phyloP scores from a whole-genome alignment of 1,139 yeast genomes.

The Geotrichum fermentans region DNA sequence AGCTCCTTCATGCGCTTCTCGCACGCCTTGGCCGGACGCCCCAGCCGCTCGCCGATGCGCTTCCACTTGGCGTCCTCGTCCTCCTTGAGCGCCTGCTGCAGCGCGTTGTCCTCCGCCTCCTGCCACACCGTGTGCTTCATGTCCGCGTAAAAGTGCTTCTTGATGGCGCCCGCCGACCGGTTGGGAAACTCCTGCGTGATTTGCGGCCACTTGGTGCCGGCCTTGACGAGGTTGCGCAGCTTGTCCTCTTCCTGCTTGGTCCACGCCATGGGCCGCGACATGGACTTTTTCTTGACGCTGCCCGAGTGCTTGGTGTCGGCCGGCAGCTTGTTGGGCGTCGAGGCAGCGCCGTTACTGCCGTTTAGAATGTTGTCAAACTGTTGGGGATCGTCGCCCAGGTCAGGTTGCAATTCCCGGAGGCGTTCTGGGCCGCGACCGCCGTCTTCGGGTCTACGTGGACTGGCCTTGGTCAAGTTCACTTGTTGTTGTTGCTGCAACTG shows the following conservation, averaged over 20 bases:
- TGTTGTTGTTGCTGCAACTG: neutral
- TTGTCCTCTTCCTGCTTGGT: slow-evolving; percentile 29
- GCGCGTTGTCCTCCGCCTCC: slow-evolving; percentile 30
- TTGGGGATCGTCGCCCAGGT: no score
- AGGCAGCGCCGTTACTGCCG: slow-evolving; percentile 15
- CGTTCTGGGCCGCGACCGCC: no score
- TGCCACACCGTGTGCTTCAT: slow-evolving; percentile 34
- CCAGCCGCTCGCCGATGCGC: slow-evolving; percentile 31
- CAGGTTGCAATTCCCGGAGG: no score
- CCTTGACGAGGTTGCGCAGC: slow-evolving; percentile 30
- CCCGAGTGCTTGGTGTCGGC: neutral
- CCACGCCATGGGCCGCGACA: slow-evolving; percentile 29
- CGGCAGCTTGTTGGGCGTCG: slow-evolving; percentile 1
- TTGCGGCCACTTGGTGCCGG: slow-evolving; percentile 34
- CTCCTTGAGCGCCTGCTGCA: slow-evolving; percentile 28
- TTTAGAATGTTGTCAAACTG: no score
- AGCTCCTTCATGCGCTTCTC: slow-evolving; percentile 28
- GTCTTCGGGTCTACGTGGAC: no score
- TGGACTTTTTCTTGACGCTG: slow-evolving; percentile 11
- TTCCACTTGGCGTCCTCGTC: slow-evolving; percentile 33
- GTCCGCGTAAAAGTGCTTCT: slow-evolving; percentile 35
- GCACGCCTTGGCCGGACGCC: slow-evolving; percentile 33
- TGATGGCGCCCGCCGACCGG: slow-evolving; percentile 35
- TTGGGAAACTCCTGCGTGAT: slow-evolving; percentile 33
- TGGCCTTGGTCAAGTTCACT: neutral